phyloP scores from a whole-genome alignment of 202 grass and related monocot species.

The Setaria viridis region DNA sequence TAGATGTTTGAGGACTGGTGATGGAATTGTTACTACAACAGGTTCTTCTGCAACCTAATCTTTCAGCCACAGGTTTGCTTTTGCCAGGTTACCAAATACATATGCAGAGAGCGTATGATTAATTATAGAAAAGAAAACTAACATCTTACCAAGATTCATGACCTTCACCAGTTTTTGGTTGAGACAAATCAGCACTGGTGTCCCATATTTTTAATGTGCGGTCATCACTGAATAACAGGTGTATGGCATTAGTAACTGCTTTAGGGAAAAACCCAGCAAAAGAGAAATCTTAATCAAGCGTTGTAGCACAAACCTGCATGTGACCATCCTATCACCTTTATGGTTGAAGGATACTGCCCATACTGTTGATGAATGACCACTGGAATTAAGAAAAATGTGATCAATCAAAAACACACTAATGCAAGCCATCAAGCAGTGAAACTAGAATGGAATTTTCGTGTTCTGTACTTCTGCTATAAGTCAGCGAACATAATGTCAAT shows the following conservation, averaged over 20 bases:
- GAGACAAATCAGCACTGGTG: slow-evolving; percentile 62
- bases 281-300: slow-evolving; percentile 31
- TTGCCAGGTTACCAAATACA: slow-evolving; percentile 6
- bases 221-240: slow-evolving; percentile 74
- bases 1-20: not conserved
- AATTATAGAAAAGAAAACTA: not conserved
- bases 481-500: not conserved
- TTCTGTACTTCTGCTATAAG: slow-evolving; percentile 6
- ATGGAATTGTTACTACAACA: slow-evolving; percentile 21
- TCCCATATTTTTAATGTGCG: slow-evolving; percentile 93
- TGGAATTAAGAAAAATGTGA: slow-evolving; percentile 49
- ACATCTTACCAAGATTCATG: slow-evolving; percentile 78
- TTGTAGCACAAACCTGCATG: slow-evolving; percentile 70
- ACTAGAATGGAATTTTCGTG: not conserved
- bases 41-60: slow-evolving; percentile 8
- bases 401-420: slow-evolving; percentile 5
- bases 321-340: slow-evolving; percentile 87
- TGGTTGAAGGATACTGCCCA: slow-evolving; percentile 88
- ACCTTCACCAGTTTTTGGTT: slow-evolving; percentile 52
- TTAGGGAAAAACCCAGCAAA: not conserved
- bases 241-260: slow-evolving; percentile 39
- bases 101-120: slow-evolving; percentile 10
- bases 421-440: slow-evolving; percentile 14
- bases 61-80: slow-evolving; percentile 15
- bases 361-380: slow-evolving; percentile 93